These are phyloP conservation scores for Zygoascus flipseniorum DNA, from an alignment of 805 yeast species.

Conservation along the genomic window DNA sequence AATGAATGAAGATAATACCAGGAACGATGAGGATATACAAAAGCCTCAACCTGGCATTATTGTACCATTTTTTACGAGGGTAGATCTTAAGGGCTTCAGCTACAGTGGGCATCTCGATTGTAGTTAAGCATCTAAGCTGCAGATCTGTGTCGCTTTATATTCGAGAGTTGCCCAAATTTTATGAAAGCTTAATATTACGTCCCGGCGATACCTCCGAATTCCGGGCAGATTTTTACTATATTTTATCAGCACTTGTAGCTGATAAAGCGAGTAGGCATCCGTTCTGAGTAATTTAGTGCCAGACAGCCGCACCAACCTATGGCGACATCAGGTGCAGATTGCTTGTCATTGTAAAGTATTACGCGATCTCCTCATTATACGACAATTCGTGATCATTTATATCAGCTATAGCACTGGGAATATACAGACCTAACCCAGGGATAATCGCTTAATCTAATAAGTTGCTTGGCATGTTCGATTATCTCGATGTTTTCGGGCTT, in stretches of 20 bases:
- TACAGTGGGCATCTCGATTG: background rate
- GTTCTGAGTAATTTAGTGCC: background rate
- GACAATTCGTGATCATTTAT: too few relatives aligned
- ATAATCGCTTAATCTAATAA: background rate
- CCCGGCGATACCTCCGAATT: background rate
- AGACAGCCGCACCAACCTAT: background rate
- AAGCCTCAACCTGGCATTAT: background rate
- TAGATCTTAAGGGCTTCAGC: background rate
- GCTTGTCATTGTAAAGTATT: background rate
- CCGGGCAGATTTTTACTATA: background rate
- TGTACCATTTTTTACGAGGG: conserved; percentile 4
- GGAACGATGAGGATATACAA: conserved; percentile 4
- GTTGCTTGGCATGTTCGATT: background rate
- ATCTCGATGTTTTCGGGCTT: background rate
- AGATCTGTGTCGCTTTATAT: background rate
- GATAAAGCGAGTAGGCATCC: too few relatives aligned
- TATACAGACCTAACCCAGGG: background rate
- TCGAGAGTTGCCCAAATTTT: background rate
- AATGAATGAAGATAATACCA: conserved; percentile 6
- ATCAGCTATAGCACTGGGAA: background rate
- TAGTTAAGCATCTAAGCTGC: background rate
- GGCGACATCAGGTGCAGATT: background rate
- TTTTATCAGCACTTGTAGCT: background rate
- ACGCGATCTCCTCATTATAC: too few relatives aligned
- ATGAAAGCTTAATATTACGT: background rate